phyloP scores from a whole-genome alignment of 805 yeast genomes.

The Yarrowia phangngaensis region DNA sequence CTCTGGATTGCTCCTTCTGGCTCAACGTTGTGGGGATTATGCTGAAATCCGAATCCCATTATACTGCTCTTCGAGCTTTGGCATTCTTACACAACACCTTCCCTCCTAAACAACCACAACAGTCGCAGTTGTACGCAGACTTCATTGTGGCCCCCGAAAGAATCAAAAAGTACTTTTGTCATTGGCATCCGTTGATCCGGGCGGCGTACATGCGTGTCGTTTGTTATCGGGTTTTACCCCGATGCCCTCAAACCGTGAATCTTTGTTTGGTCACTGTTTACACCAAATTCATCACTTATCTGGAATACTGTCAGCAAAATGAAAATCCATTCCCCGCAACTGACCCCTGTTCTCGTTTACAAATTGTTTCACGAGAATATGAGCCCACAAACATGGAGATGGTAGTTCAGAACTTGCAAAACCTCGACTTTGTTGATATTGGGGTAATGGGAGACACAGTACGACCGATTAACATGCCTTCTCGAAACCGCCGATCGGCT shows the following conservation, averaged over 20 bases:
- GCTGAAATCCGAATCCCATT: conserved; percentile 60
- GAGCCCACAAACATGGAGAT: conserved; percentile 3
- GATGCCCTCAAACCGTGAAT: conserved; percentile 8
- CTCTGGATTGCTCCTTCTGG: conserved; percentile 77
- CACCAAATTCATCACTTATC: conserved; percentile 8
- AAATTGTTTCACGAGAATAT: not conserved
- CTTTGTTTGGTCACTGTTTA: conserved; percentile 3
- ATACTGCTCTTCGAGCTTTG: conserved; percentile 58
- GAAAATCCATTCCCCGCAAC: conserved; percentile 2
- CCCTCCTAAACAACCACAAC: too few relatives aligned
- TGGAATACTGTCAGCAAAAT: conserved; percentile 16
- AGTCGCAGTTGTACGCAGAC: conserved; percentile 22
- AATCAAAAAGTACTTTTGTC: conserved; percentile 62
- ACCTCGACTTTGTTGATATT: conserved; percentile 19
- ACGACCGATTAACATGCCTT: not conserved
- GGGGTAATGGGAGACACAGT: conserved; percentile 1
- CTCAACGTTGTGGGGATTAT: conserved; percentile 53
- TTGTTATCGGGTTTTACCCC: conserved; percentile 55
- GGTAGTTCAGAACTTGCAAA: conserved; percentile 13
- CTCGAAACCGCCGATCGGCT: not conserved
- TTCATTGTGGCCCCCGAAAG: conserved; percentile 36
- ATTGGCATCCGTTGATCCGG: conserved; percentile 77
- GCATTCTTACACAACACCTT: conserved; percentile 69
- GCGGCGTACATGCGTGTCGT: conserved; percentile 63
- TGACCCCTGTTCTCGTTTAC: conserved; percentile 5